Evolutionary conservation across 176 grass and related monocot genomes (phyloP).

Genomic region (Phragmites australis): DNA sequence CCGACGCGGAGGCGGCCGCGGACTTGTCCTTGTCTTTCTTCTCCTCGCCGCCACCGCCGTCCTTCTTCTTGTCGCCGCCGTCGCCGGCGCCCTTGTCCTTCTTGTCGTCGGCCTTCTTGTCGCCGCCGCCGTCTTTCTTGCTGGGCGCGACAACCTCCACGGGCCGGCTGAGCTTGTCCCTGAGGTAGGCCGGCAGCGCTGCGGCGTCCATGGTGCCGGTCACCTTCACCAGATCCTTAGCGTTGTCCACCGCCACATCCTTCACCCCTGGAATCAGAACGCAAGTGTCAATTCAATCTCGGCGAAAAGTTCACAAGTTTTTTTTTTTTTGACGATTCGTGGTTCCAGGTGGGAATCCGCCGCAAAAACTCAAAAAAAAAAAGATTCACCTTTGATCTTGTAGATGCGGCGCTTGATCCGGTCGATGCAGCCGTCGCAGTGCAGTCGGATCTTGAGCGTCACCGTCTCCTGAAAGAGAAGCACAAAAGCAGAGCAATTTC

Average conservation of each 20-base stretch:
- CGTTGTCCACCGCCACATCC: slow-evolving; percentile 55
- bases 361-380: not conserved
- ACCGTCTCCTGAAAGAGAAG: slow-evolving; percentile 55
- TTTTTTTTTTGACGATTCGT: not conserved
- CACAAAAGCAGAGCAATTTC: not conserved
- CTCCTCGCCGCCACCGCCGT: slow-evolving; percentile 28
- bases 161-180: slow-evolving; percentile 63
- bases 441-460: slow-evolving; percentile 89
- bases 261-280: slow-evolving; percentile 62
- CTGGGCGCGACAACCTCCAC: slow-evolving; percentile 59
- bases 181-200: slow-evolving; percentile 57
- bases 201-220: slow-evolving; percentile 82
- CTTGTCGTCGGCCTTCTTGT: slow-evolving; percentile 34
- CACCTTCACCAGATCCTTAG: slow-evolving; percentile 79
- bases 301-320: not conserved
- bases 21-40: slow-evolving; percentile 52
- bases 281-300: not conserved
- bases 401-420: slow-evolving; percentile 60
- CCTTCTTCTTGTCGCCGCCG: slow-evolving; percentile 31
- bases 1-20: slow-evolving; percentile 27
- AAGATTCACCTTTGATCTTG: slow-evolving; percentile 74
- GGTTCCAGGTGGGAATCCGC: not conserved
- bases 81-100: slow-evolving; percentile 34
- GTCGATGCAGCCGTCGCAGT: slow-evolving; percentile 86
- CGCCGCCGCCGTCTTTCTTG: slow-evolving; percentile 54